Conservation (phyloP, 2,329 filamentous ascomycete genomes). For the Paecilomyces niveus region DNA sequence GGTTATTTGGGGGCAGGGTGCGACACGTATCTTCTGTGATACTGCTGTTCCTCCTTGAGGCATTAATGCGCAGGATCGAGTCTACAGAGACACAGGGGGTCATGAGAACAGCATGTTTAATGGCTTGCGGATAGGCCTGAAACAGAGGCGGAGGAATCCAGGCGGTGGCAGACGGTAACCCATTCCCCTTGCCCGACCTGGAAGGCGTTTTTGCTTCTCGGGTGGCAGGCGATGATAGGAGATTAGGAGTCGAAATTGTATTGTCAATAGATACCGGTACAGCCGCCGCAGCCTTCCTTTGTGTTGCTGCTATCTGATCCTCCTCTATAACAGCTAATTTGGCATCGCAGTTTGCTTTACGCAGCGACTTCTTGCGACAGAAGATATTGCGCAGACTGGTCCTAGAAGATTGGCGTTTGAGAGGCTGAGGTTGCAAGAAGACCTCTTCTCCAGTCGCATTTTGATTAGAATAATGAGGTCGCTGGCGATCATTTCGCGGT, state of each 20-base stretch:
- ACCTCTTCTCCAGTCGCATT: conserved; percentile 19
- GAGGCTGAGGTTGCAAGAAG: conserved; percentile 21
- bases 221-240: conserved; percentile 14
- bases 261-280: conserved; percentile 18
- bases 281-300: conserved; percentile 9
- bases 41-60: conserved; percentile 17
- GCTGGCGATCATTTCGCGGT: conserved; percentile 22
- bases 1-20: conserved; percentile 11
- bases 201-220: conserved; percentile 10
- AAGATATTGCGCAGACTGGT: conserved; percentile 31
- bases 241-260: conserved; percentile 16
- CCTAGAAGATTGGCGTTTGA: conserved; percentile 30
- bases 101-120: conserved; percentile 65
- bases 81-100: conserved; percentile 64
- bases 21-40: conserved; percentile 7
- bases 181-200: conserved; percentile 11
- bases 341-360: conserved; percentile 17
- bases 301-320: conserved; percentile 11
- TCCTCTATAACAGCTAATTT: conserved; percentile 29
- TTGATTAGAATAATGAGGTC: conserved; percentile 24
- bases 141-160: conserved; percentile 73
- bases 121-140: conserved; percentile 77
- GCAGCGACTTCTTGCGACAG: conserved; percentile 26
- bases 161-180: conserved; percentile 17
- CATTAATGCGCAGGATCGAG: conserved; percentile 53